These are phyloP conservation scores for Rhizopus microsporus DNA, from an alignment of 371 early-diverging fungal species.

Conservation along the genomic window DNA sequence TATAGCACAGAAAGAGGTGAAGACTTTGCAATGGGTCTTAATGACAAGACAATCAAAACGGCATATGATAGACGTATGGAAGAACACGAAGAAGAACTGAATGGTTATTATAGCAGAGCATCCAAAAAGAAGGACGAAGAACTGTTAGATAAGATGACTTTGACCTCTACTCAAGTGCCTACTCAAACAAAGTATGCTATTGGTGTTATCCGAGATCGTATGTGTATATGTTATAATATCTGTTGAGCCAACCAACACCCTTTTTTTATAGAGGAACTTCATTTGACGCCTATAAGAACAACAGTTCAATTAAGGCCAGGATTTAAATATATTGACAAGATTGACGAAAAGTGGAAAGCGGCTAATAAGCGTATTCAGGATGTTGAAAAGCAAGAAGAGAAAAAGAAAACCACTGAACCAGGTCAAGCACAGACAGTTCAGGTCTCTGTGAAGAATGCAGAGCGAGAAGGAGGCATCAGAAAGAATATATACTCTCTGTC, in stretches of 20 bases:
- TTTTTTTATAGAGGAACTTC: conserved; percentile 66
- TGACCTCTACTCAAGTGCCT: conserved; percentile 78
- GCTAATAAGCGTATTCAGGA: conserved; percentile 68
- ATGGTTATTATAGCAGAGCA: conserved; percentile 18
- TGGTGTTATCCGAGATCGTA: conserved; percentile 76
- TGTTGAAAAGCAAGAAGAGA: conserved; percentile 65
- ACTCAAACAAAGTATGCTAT: conserved; percentile 77
- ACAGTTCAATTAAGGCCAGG: conserved; percentile 83
- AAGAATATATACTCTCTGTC: conserved; percentile 61
- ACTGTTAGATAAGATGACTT: conserved; percentile 74
- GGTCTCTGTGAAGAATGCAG: conserved; percentile 58
- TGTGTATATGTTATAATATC: neutral
- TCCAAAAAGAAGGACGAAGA: conserved; percentile 48
- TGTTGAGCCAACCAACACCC: neutral
- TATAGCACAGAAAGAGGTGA: conserved; percentile 81
- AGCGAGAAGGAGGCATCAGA: conserved; percentile 51
- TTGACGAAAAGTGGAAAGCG: conserved; percentile 80
- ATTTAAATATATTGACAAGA: conserved; percentile 85
- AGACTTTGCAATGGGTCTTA: conserved; percentile 77
- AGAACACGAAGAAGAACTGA: conserved; percentile 49
- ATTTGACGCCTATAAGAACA: conserved; percentile 75
- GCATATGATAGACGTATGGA: conserved; percentile 64
- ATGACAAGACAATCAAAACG: conserved; percentile 69
- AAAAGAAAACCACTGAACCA: conserved; percentile 45
- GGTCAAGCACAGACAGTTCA: conserved; percentile 64